Base-by-base conservation (phyloP, 1,284 basidiomycete species). In the Sphagnurus paluster region DNA sequence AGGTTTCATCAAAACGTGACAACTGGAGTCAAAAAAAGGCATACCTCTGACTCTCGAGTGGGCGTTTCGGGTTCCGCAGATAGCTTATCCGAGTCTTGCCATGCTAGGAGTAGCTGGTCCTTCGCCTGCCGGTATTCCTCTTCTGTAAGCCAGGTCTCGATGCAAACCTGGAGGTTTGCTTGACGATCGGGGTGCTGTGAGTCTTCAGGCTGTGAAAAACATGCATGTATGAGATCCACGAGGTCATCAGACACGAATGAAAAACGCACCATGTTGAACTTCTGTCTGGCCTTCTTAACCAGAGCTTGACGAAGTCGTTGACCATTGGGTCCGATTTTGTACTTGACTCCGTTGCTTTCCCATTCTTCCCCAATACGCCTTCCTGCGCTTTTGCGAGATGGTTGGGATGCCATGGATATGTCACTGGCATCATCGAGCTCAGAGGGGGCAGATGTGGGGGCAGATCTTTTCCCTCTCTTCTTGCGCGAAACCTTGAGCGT, bases 101-200 rank as follows among this genome's bases (percentile, higher is more conserved):
- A 85, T n/a, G 79, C 81, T 16, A 90, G 61, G 30, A 80, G 71
- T 44, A 75, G 75, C 32, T 74, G 71, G 14, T 75, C 72, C 53
- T 86, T 87, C 2, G 84, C 82, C 28, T 72, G 70, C 47, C 74
- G 69, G 60, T 84, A 85, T 53, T 88, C 80, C 44, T 82, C 84
- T 40, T 90, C 88, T 5, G 81, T 80, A 39, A 87, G 71, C 88
- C 88, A 90, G 20, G 71, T 75, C 60, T 90, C 87, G 11, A 90
- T 75, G 53, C 77, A 82, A 24, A 90, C 79, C 48, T 86, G 79
- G 14, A 87, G 66, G 49, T 80, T 77, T 11, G 75, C 78, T 48
- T 76, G 68, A 38, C 79, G 77, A 62, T 90, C 87, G 2, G 84
- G 84, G 61, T 90, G 88, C 45, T 80, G 71, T 13, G 87, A 90